Evolutionary conservation across 2,329 filamentous ascomycete genomes (phyloP).

Genomic region (Pseudogymnoascus pannorum): DNA sequence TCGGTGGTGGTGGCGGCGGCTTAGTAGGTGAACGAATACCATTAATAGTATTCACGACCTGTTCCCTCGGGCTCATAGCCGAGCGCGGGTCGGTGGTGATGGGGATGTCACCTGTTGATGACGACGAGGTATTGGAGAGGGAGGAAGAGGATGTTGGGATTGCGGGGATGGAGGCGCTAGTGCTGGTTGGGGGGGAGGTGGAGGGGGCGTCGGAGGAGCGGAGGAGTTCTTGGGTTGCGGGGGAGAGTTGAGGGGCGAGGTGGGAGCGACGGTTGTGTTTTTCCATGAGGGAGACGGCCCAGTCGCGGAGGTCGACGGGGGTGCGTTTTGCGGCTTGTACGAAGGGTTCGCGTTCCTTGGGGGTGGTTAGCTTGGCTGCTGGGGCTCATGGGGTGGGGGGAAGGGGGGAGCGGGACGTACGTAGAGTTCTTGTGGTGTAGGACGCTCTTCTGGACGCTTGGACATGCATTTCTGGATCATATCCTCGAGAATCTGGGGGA

Average conservation of each 20-base stretch:
- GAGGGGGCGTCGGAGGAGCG: conserved; percentile 55
- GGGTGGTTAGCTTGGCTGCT: conserved; percentile 22
- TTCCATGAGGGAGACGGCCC: conserved; percentile 92
- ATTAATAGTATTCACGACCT: conserved; percentile 29
- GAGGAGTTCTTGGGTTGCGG: conserved; percentile 69
- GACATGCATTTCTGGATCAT: conserved; percentile 94
- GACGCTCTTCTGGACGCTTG: conserved; percentile 81
- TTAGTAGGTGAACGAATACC: conserved; percentile 24
- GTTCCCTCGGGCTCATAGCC: conserved; percentile 23
- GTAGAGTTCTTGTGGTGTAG: conserved; percentile 88
- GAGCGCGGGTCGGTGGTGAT: conserved; percentile 46
- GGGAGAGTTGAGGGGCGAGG: conserved; percentile 71
- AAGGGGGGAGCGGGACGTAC: conserved; percentile 45
- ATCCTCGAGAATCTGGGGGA: conserved; percentile 88
- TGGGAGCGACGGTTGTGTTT: conserved; percentile 93
- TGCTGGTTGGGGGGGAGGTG: conserved; percentile 29
- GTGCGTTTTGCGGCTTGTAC: conserved; percentile 94
- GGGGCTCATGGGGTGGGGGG: conserved; percentile 11
- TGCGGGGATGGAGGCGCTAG: conserved; percentile 37
- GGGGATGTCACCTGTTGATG: conserved; percentile 66
- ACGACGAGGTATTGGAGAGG: conserved; percentile 44
- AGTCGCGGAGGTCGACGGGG: conserved; percentile 85
- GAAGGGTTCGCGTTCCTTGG: conserved; percentile 83
- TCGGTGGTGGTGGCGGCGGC: neutral
- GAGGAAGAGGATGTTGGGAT: conserved; percentile 37